phyloP scores from a whole-genome alignment of 148 eudicot genomes.

The Nepenthes gracilis region DNA sequence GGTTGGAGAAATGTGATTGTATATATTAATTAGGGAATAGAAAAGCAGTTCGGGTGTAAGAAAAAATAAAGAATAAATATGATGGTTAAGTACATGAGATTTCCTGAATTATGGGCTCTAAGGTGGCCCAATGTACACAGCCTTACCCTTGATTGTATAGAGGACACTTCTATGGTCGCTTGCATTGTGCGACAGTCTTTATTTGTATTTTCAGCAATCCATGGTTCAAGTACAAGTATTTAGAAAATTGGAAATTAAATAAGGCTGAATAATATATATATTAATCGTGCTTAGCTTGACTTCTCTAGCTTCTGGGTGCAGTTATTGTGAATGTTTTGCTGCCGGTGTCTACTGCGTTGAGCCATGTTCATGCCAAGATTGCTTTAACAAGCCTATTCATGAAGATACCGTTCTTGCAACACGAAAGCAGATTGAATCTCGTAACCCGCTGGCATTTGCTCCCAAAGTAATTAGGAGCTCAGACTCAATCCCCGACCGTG shows the following conservation, averaged over 20 bases:
- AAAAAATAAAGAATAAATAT: too few relatives aligned
- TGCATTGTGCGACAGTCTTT: too few relatives aligned
- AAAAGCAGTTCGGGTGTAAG: too few relatives aligned
- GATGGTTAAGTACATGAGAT: too few relatives aligned
- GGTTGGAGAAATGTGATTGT: neutral
- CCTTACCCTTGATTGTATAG: too few relatives aligned
- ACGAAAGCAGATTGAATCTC: slow-evolving; percentile 93
- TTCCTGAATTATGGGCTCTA: too few relatives aligned
- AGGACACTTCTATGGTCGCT: too few relatives aligned
- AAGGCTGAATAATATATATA: too few relatives aligned
- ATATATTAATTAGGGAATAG: neutral
- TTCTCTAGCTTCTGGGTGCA: slow-evolving; percentile 22
- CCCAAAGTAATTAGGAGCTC: slow-evolving; percentile 82
- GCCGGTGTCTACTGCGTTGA: slow-evolving; percentile 98
- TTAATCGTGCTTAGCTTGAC: slow-evolving; percentile 3
- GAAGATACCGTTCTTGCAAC: slow-evolving; percentile 87
- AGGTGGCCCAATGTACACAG: too few relatives aligned
- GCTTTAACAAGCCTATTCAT: slow-evolving; percentile 94
- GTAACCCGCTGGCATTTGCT: slow-evolving; percentile 97
- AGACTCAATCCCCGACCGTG: slow-evolving; percentile 41
- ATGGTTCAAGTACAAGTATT: too few relatives aligned
- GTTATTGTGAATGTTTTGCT: slow-evolving; percentile 99
- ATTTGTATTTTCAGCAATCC: too few relatives aligned
- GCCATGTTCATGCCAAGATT: slow-evolving; percentile 90
- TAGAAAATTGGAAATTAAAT: too few relatives aligned